These are phyloP conservation scores for Penicillium occitanis DNA, from an alignment of 2,329 filamentous ascomycete genomes.

Conservation along the genomic window DNA sequence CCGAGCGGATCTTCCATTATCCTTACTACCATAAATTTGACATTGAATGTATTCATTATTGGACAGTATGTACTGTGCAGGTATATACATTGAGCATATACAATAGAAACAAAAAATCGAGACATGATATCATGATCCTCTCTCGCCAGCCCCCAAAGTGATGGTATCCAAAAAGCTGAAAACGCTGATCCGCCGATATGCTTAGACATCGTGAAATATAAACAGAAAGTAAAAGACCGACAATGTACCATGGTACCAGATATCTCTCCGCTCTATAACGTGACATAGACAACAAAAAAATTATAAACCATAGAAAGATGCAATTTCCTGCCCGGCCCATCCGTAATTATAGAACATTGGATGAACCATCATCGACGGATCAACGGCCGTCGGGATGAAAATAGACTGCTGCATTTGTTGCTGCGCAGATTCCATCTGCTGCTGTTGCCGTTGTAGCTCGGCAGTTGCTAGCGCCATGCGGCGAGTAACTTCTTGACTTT, in stretches of 20 bases:
- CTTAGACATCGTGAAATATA: neutral
- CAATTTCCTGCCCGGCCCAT: slow-evolving; percentile 21
- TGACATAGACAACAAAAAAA: neutral
- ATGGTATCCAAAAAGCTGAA: slow-evolving; percentile 13
- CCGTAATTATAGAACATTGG: slow-evolving; percentile 21
- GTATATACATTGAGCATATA: slow-evolving; percentile 1
- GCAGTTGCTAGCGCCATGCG: slow-evolving; percentile 33
- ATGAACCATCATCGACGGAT: slow-evolving; percentile 20
- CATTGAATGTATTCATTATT: neutral
- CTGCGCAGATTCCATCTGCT: slow-evolving; percentile 10
- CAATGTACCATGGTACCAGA: neutral
- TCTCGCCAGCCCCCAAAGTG: neutral
- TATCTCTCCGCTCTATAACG: neutral
- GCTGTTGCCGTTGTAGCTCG: slow-evolving; percentile 17
- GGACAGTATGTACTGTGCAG: neutral
- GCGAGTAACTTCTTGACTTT: slow-evolving; percentile 41
- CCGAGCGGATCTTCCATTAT: neutral
- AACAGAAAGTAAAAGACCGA: neutral
- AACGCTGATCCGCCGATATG: slow-evolving; percentile 12
- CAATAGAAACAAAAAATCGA: neutral
- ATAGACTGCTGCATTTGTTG: slow-evolving; percentile 10
- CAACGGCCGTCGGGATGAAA: slow-evolving; percentile 10
- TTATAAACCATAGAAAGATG: slow-evolving; percentile 21
- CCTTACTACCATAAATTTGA: neutral
- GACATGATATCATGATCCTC: neutral